Percentiles rank a stretch among this genome's conserved stretches.
phyloP scores from a whole-genome alignment of 2,329 filamentous ascomycete species.

The Trichophyton verrucosum region DNA sequence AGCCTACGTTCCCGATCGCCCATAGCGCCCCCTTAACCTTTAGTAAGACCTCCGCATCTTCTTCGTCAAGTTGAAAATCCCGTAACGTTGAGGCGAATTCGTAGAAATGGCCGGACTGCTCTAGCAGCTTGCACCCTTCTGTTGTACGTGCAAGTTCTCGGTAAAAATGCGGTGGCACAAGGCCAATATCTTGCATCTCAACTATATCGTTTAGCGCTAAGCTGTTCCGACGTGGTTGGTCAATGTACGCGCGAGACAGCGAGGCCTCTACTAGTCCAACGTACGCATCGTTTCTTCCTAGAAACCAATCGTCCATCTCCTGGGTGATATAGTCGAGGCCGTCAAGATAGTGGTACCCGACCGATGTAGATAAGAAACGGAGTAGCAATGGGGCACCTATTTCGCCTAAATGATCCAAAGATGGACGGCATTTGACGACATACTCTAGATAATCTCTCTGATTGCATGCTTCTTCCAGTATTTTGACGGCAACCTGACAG shows the following conservation, averaged over 20 bases:
- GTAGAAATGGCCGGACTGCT: constrained; percentile 89
- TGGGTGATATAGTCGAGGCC: constrained; percentile 97
- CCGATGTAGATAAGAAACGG: constrained; percentile 87
- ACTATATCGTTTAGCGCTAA: constrained; percentile 45
- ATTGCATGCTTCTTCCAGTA: constrained; percentile 94
- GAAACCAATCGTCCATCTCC: constrained; percentile 99
- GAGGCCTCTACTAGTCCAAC: constrained; percentile 93
- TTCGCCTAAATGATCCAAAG: constrained; percentile 87
- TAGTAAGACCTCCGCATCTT: constrained; percentile 71
- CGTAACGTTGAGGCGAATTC: constrained; percentile 84
- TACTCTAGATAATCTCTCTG: constrained; percentile 83
- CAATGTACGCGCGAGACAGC: constrained; percentile 66
- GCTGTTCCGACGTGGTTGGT: constrained; percentile 38
- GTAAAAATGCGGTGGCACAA: constrained; percentile 94
- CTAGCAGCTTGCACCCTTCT: constrained; percentile 80
- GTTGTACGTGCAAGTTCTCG: constrained; percentile 82
- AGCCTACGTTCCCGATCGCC: constrained; percentile 96
- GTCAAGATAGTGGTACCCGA: constrained; percentile 94
- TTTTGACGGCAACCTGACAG: constrained; percentile 90
- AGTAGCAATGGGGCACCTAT: constrained; percentile 88
- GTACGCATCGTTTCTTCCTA: constrained; percentile 93
- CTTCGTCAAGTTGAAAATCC: constrained; percentile 71
- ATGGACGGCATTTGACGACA: constrained; percentile 89
- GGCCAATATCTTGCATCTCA: constrained; percentile 44
- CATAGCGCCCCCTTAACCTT: constrained; percentile 96